Base-by-base conservation (phyloP, 495 filamentous ascomycete genomes). In the Hypoxylon cercidicola region DNA sequence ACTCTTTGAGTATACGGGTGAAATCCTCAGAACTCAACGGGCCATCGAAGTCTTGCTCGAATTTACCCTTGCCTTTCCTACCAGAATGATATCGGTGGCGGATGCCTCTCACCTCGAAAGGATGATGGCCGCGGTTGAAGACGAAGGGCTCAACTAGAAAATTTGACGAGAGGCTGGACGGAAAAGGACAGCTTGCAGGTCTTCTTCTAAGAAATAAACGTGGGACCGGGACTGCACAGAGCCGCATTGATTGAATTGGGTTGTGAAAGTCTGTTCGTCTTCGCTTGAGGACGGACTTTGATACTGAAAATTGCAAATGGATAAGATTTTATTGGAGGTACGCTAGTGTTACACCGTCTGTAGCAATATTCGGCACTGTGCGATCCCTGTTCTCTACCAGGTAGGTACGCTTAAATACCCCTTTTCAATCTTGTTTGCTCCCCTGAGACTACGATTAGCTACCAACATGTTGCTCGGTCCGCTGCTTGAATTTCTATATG, bases 271-370 rank as follows among this genome's bases (percentile, higher is more conserved):
- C 32, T 32, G 1, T 48, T 28, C 25, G 7, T 7, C 25, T 19
- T n/a, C 9, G 10, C 19, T 3, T 13, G 5, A 41, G 48, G 10
- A 49, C 13, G 37, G 25, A 43, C 28, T 7, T 12, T 41, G 35
- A 45, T 51, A 46, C 20, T 34, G n/a, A 20, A 50, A 59, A 65
- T 65, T 55, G 20, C 19, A 64, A 64, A 64, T 57, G 28, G 48
- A 43, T 35, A 20, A 55, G 18, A 55, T 65, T 65, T 60, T 49
- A 65, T 49, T 65, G 62, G 61, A 58, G 28, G 23, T 35, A 15
- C n/a, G 19, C 25, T 15, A 13, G n/a, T 15, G n/a, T 5, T 25
- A n/a, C 28, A 54, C 54, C 44, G 28, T 51, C 50, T 34, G 41
- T 47, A 49, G 43, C 15, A 18, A 20, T 45, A 44, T 60, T 37